A percentile compares a stretch with the other conserved stretches of the same genome.
These are phyloP conservation scores for Tetrahymena elliotti DNA, from an alignment of 73 alveolate genomes.

Conservation along the genomic window DNA sequence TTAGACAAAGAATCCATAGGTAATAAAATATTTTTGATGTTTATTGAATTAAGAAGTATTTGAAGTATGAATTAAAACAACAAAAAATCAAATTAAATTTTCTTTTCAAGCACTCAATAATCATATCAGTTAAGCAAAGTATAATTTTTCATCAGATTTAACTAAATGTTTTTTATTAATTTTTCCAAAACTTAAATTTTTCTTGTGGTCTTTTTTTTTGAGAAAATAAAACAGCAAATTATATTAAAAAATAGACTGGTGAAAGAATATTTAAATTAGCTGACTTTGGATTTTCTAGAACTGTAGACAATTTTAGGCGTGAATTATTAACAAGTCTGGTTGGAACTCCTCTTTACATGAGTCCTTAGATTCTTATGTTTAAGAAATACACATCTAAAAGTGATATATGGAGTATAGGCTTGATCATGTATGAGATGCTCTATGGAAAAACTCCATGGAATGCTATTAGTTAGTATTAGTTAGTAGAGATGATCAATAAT, in stretches of 20 bases:
- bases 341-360: conserved; percentile 71
- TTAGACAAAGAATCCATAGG: neutral
- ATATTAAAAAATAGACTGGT: neutral
- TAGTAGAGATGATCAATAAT: conserved; percentile 1
- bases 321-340: conserved; percentile 15
- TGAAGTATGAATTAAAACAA: neutral
- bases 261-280: neutral
- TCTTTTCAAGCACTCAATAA: neutral
- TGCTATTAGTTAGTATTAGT: neutral
- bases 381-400: conserved; percentile 77
- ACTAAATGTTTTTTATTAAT: too few relatives aligned
- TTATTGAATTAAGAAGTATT: neutral
- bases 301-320: conserved; percentile 10
- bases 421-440: conserved; percentile 73
- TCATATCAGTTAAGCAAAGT: neutral
- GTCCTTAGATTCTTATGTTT: conserved; percentile 85
- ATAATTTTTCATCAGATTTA: neutral
- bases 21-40: neutral
- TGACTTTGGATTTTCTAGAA: conserved; percentile 43
- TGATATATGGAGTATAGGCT: conserved; percentile 94
- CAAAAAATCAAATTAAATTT: too few relatives aligned
- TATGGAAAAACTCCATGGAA: conserved; percentile 39
- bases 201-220: too few relatives aligned
- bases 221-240: neutral
- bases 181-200: neutral